Conservation (phyloP, 441 rosid genomes). For the Populus trichocarpa region DNA sequence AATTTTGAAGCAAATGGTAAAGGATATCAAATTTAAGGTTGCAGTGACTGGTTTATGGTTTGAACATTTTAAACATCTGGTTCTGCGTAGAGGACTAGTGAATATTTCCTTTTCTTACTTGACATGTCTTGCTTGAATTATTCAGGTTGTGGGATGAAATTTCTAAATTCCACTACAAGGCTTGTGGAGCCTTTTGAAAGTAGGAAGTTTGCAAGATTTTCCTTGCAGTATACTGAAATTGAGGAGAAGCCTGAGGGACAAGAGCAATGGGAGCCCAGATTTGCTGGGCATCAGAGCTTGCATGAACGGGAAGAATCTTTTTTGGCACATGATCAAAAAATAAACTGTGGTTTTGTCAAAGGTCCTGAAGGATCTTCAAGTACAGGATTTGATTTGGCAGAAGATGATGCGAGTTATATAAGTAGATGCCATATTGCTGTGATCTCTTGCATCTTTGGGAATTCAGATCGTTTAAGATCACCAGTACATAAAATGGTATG, state of each 20-base stretch:
- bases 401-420: constrained; percentile 81
- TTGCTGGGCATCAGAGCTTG: constrained; percentile 91
- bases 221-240: constrained; percentile 60
- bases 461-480: constrained; percentile 86
- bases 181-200: constrained; percentile 86
- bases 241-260: constrained; percentile 62
- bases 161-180: constrained; percentile 67
- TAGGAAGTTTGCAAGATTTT: constrained; percentile 77
- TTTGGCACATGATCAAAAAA: constrained; percentile 66
- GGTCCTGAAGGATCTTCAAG: constrained; percentile 71
- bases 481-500: constrained; percentile 78
- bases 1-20: too few relatives aligned
- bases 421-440: constrained; percentile 97
- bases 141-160: constrained; percentile 78
- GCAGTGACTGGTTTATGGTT: too few relatives aligned
- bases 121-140: constrained; percentile 9
- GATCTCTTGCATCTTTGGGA: constrained; percentile 90
- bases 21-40: too few relatives aligned
- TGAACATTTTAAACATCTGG: too few relatives aligned
- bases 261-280: constrained; percentile 75
- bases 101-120: too few relatives aligned
- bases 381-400: constrained; percentile 90
- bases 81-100: too few relatives aligned
- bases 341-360: constrained; percentile 92
- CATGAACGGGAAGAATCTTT: constrained; percentile 74